Evolutionary conservation across 345 rosid species (phyloP), one percentile per base, ranked within the genome.

Genomic region (Brassica cretica): DNA sequence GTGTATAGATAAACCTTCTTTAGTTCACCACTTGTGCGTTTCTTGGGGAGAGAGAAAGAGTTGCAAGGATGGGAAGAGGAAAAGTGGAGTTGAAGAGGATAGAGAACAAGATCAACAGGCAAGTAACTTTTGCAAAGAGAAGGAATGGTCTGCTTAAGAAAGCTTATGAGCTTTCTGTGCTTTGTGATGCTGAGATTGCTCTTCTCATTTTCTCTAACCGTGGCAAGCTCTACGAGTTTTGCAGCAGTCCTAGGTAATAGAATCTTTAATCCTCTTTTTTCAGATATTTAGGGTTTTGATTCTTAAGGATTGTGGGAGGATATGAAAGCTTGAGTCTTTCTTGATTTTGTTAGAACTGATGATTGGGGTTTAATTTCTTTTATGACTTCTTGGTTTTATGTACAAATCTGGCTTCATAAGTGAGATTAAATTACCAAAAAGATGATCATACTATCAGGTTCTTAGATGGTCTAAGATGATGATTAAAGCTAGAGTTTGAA

Each of bases 181-280:
- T 80, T 59, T 80, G 83, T 76, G 80, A 80, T 80, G 83, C 83
- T 80, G 83, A 80, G 83, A 80, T 80, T 80, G 83, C 86, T 75
- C 88, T 89, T 69, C 86, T 89, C 75, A 84, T 89, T 80, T 89
- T 89, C 90, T 88, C 93, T 19, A 85, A 75, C 74, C 86, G 88
- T 14, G 91, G 90, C 68, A 89, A 89, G 83, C 91, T 88, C 64
- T 88, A 81, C 59, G 89, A 88, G 18, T 88, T 85, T 82, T 86
- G 87, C 80, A 88, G 85, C 85, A 84, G 73, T 76, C 74, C 88
- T 64, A 82, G 85, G 91, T 88, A 79, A 58, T 3, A 9, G 11
- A 21, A 63, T 55, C 78, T 75, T n/a, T 51, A 1, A 27, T 24
- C 32, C 39, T 39, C 19, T 29, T 7, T 30, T 62, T 46, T 9